Evolutionary conservation across 139 green algal species (phyloP).

Genomic region (Ettlia oleoabundans): DNA sequence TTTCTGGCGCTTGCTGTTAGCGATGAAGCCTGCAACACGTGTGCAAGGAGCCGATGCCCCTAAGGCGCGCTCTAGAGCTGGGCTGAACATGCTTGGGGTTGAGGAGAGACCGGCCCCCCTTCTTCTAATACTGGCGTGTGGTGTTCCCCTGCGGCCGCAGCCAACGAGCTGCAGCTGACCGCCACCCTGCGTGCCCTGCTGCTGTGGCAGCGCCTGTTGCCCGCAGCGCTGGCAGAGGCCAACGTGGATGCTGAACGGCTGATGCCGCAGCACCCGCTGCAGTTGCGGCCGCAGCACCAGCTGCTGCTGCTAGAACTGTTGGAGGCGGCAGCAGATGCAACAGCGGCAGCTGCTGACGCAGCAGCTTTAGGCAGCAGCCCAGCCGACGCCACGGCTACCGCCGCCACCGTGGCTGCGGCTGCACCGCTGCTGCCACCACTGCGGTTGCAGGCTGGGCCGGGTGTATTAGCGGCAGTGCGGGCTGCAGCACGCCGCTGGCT

Average conservation of each 20-base stretch:
- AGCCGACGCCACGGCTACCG: background rate
- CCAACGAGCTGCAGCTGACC: conserved; percentile 37
- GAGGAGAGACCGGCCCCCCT: background rate
- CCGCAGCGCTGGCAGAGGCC: conserved; percentile 49
- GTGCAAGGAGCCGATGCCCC: no score
- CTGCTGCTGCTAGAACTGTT: conserved; percentile 19
- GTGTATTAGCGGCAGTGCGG: conserved; percentile 24
- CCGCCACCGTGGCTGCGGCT: background rate
- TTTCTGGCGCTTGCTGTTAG: background rate
- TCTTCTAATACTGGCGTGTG: no score
- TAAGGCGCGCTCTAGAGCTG: no score
- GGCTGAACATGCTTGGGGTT: background rate
- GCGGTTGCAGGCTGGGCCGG: conserved; percentile 35
- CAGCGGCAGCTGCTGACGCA: background rate
- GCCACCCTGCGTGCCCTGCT: conserved; percentile 40
- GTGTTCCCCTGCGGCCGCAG: background rate
- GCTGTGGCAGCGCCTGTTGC: conserved; percentile 46
- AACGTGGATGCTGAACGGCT: conserved; percentile 50
- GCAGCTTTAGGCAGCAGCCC: background rate
- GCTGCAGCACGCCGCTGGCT: conserved; percentile 11
- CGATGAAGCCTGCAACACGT: no score
- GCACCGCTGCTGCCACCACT: conserved; percentile 7
- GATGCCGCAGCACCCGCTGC: conserved; percentile 26
- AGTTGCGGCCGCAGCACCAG: conserved; percentile 25
- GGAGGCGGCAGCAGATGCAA: background rate